phyloP scores from a whole-genome alignment of 2,329 filamentous ascomycete species.

The Pyricularia sp. region DNA sequence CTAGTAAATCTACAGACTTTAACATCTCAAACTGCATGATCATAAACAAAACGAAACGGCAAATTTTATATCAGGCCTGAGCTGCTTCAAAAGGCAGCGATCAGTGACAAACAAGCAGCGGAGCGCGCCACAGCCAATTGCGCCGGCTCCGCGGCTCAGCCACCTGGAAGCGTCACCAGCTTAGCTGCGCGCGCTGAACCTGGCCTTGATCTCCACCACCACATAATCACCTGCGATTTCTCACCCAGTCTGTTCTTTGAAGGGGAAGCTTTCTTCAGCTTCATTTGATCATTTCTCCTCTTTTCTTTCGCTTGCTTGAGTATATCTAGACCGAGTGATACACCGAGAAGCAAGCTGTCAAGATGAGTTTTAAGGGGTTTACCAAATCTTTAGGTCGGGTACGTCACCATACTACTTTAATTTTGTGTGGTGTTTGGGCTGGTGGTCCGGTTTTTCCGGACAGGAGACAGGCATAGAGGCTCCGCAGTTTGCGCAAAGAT shows the following conservation, averaged over 20 bases:
- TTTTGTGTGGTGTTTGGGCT: background rate
- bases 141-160: slow-evolving; percentile 3
- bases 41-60: background rate
- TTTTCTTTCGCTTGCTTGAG: background rate
- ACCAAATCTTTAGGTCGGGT: slow-evolving; percentile 2
- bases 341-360: slow-evolving; percentile 1
- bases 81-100: background rate
- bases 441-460: background rate
- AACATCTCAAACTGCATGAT: background rate
- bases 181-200: background rate
- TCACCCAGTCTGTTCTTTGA: background rate
- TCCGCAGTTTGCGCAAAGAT: background rate
- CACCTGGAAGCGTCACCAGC: slow-evolving; percentile 4
- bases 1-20: background rate
- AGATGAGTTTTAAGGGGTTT: slow-evolving; percentile 5
- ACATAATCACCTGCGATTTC: background rate
- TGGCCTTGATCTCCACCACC: slow-evolving; percentile 4
- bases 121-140: background rate
- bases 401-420: background rate
- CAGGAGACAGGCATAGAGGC: background rate
- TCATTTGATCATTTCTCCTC: background rate
- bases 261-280: background rate
- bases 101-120: background rate
- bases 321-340: background rate
- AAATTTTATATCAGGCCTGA: background rate